Conservation (phyloP, 805 yeast genomes). For the Scheffersomyces ergatensis region DNA sequence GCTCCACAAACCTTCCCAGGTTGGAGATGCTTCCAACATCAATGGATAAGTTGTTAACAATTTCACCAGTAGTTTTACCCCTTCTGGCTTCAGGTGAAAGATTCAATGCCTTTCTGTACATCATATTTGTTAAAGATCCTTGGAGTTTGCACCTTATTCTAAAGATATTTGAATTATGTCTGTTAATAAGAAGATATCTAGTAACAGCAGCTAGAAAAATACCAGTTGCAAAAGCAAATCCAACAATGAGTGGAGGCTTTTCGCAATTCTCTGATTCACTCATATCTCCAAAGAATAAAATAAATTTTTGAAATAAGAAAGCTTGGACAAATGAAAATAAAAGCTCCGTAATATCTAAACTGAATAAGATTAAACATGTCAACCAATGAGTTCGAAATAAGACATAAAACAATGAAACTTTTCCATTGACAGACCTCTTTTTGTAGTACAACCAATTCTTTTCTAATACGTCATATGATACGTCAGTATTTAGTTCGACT, state of each 20-base stretch:
- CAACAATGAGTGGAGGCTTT: conserved; percentile 20
- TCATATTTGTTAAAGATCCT: conserved; percentile 18
- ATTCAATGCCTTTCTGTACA: conserved; percentile 23
- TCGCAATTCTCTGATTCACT: conserved; percentile 44
- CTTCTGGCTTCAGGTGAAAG: conserved; percentile 29
- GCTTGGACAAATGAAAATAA: conserved; percentile 65
- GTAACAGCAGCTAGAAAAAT: conserved; percentile 23
- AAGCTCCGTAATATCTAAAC: conserved; percentile 17
- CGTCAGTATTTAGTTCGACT: conserved; percentile 9
- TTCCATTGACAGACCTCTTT: conserved; percentile 8
- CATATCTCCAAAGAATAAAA: conserved; percentile 50
- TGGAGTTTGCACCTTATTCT: conserved; percentile 12
- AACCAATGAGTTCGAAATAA: conserved; percentile 22
- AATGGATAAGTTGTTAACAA: conserved; percentile 28
- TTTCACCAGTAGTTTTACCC: conserved; percentile 28
- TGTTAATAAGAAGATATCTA: conserved; percentile 19
- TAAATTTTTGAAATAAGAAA: conserved; percentile 65
- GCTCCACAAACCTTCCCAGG: conserved; percentile 44
- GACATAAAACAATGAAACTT: conserved; percentile 10
- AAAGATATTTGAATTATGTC: conserved; percentile 10
- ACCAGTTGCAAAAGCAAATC: conserved; percentile 17
- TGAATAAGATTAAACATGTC: conserved; percentile 13
- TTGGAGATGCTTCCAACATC: conserved; percentile 15
- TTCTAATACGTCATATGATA: conserved; percentile 15
- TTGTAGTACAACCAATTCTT: conserved; percentile 15